Conservation (phyloP, 192 early-diverging fungal species). For the Allomyces macrogynus region DNA sequence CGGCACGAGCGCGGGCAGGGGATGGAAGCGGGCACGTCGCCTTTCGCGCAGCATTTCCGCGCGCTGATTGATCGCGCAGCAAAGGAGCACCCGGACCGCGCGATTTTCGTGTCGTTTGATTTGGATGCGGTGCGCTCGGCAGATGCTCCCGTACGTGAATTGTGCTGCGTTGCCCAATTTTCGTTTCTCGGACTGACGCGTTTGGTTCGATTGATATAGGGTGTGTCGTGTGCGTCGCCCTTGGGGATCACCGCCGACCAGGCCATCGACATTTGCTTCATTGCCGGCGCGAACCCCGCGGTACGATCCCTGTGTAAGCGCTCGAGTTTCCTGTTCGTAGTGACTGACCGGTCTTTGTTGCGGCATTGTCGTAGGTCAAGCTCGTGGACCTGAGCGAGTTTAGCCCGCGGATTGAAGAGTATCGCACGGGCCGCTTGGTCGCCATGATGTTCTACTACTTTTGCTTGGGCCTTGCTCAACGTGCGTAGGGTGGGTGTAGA, state of each 20-base stretch:
- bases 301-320: neutral
- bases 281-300: conserved; percentile 4
- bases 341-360: too few species aligned
- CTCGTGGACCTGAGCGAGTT: conserved; percentile 9
- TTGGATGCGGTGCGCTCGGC: conserved; percentile 5
- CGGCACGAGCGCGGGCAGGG: too few species aligned
- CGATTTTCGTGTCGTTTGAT: conserved; percentile 10
- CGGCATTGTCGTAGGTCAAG: neutral
- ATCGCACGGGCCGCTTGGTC: conserved; percentile 6
- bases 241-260: conserved; percentile 5
- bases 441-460: conserved; percentile 11
- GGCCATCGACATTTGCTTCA: conserved; percentile 8
- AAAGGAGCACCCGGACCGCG: neutral
- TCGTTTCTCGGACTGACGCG: too few species aligned
- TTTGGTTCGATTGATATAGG: neutral
- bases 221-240: conserved; percentile 6
- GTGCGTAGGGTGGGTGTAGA: neutral
- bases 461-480: conserved; percentile 6
- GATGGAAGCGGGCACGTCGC: neutral
- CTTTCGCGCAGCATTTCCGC: neutral
- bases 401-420: conserved; percentile 8
- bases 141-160: conserved; percentile 5
- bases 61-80: neutral
- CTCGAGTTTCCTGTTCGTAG: too few species aligned
- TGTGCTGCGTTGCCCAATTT: too few species aligned